Conservation (phyloP, 225 moss, liverwort and hornwort genomes). For the Bryum argenteum region DNA sequence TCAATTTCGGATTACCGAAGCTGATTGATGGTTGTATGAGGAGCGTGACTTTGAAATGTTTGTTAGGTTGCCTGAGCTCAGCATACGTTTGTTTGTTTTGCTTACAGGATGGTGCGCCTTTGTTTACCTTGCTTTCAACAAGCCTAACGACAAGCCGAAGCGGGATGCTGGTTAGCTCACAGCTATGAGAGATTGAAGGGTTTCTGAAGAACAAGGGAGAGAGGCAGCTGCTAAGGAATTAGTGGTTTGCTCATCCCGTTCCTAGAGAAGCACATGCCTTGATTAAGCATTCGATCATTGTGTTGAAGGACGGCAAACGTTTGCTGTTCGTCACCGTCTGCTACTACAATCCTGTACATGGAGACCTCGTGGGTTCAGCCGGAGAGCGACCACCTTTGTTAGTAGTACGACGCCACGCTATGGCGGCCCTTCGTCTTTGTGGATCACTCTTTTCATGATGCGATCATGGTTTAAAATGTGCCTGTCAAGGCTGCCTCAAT, state of each 20-base stretch:
- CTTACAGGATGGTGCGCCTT: conserved; percentile 13
- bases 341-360: conserved; percentile 76
- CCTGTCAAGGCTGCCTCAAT: not conserved
- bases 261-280: conserved; percentile 64
- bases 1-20: no score
- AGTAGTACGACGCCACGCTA: conserved; percentile 80
- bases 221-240: conserved; percentile 45
- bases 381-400: conserved; percentile 86
- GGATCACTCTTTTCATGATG: not conserved
- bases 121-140: not conserved
- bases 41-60: not conserved
- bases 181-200: conserved; percentile 46
- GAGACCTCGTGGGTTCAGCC: conserved; percentile 51
- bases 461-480: not conserved
- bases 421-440: conserved; percentile 10
- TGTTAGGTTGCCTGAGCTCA: not conserved
- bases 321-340: conserved; percentile 42
- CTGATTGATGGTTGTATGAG: not conserved
- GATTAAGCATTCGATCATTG: conserved; percentile 44
- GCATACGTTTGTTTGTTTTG: not conserved
- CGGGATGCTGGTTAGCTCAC: conserved; percentile 16
- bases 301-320: conserved; percentile 65
- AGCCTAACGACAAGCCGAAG: not conserved
- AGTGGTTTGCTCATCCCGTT: conserved; percentile 75
- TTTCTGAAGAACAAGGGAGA: conserved; percentile 54